Evolutionary conservation across 192 early-diverging fungal genomes (phyloP), one percentile per base, ranked within the genome.

Genomic region (Lunasporangiospora selenospora): DNA sequence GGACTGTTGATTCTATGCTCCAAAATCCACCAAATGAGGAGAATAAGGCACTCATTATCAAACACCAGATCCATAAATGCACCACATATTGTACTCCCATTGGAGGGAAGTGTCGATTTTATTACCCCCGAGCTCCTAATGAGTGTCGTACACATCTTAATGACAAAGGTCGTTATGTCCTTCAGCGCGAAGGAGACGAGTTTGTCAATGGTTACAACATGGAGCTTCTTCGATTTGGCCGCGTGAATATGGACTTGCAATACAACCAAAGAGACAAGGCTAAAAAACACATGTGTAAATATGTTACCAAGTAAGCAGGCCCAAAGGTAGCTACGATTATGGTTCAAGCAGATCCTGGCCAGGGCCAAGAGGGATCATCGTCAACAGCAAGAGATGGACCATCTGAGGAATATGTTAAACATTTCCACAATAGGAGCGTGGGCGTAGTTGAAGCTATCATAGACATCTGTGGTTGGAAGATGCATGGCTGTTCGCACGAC

Each of bases 381-480:
- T 44, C 55, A 58, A 16, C 11, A 4, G 39, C 32, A 32, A 33
- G 36, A 3, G 32, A 38, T 30, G 13, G 36, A 11, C 36, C 58
- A 7, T 61, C 58, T 30, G 13, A 47, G 12, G 45, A 26, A 27
- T 59, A 59, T 45, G 26, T 61, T 61, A 0, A 38, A 38, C 58
- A 61, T 61, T 61, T 51, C 46, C 58, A 61, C 31, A 42, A 61
- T 39, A 48, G 58, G 51, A 61, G 58, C 51, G 58, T 61, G n/a
- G 58, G 58, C 33, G 29, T 61, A 45, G 58, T 61, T 19, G 58
- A 61, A 30, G 58, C 48, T 34, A 48, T 61, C 26, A 61, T 61
- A 48, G 58, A 61, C 48, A 61, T 51, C 46, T 61, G 46, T 51
- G 58, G 58, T 10, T 61, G 58, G 58, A 61, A 61, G 39, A 49